Percentiles rank a stretch among this genome's conserved stretches.
These are phyloP conservation scores for Ricinus communis DNA, from an alignment of 345 rosid genomes.

Conservation along the genomic window DNA sequence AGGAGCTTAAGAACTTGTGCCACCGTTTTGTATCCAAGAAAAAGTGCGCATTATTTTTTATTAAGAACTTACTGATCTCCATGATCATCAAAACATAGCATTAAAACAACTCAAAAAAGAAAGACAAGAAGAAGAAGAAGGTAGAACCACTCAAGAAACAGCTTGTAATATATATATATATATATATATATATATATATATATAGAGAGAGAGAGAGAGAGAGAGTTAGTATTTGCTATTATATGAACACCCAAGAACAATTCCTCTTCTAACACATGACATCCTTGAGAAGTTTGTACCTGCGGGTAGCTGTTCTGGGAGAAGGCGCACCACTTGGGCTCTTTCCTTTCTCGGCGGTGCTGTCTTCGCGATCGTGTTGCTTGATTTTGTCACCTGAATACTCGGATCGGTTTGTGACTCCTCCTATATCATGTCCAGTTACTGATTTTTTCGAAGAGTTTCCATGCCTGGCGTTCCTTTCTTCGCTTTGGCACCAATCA, in stretches of 20 bases:
- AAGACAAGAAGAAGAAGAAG: background rate
- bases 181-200: too few species aligned
- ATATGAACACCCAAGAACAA: conserved; percentile 16
- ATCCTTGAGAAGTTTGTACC: conserved; percentile 99
- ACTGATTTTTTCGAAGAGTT: conserved; percentile 47
- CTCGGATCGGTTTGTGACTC: conserved; percentile 51
- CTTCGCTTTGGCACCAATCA: conserved; percentile 91
- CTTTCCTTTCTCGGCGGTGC: conserved; percentile 50
- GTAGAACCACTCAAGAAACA: conserved; percentile 1
- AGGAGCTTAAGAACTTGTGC: conserved; percentile 29
- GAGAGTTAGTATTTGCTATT: conserved; percentile 8
- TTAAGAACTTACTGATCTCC: conserved; percentile 27
- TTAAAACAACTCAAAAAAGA: too few species aligned
- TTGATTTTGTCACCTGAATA: conserved; percentile 57
- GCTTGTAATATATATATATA: too few species aligned
- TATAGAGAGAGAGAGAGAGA: too few species aligned
- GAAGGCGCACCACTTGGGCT: conserved; percentile 57
- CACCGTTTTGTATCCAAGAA: conserved; percentile 15
- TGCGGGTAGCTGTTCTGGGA: conserved; percentile 75
- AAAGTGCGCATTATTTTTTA: conserved; percentile 39
- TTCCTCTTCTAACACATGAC: conserved; percentile 68
- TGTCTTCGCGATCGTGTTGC: conserved; percentile 51
- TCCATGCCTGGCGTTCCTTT: conserved; percentile 41
- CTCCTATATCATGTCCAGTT: conserved; percentile 34
- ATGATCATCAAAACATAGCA: conserved; percentile 1